A percentile compares a stretch with the other conserved stretches of the same genome.
These are phyloP conservation scores for Coemansia sp. DNA, from an alignment of 192 early-diverging fungal species.

Conservation along the genomic window DNA sequence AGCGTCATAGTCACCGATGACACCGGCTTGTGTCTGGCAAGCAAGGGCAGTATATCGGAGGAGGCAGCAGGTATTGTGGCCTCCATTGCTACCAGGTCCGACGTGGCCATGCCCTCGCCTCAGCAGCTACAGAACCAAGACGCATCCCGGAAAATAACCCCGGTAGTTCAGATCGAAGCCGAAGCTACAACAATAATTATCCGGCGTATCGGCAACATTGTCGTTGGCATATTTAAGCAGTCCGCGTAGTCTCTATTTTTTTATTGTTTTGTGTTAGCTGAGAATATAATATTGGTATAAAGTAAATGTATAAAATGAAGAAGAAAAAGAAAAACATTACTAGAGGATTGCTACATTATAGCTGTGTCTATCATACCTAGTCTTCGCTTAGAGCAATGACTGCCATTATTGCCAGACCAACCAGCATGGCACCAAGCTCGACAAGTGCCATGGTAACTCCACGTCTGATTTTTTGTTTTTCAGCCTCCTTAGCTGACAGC, in stretches of 20 bases:
- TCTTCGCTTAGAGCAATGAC: conserved; percentile 71
- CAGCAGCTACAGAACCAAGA: conserved; percentile 3
- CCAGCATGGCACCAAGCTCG: conserved; percentile 68
- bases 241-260: background rate
- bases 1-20: conserved; percentile 41
- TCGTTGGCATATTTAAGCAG: conserved; percentile 34
- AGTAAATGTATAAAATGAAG: background rate
- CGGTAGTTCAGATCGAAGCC: conserved; percentile 45
- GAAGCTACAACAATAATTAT: conserved; percentile 24
- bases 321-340: background rate
- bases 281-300: background rate
- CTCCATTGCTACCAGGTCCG: conserved; percentile 25
- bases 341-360: background rate
- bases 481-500: background rate
- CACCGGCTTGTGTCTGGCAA: conserved; percentile 41
- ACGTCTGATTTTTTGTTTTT: conserved; percentile 13
- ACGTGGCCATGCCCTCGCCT: conserved; percentile 12
- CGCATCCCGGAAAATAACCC: background rate
- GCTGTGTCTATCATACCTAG: conserved; percentile 5
- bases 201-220: conserved; percentile 13
- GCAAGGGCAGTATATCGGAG: conserved; percentile 26
- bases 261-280: background rate
- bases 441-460: conserved; percentile 39
- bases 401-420: conserved; percentile 74
- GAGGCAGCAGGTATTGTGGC: conserved; percentile 39